A percentile compares a stretch with the other conserved stretches of the same genome.
phyloP scores from a whole-genome alignment of 371 early-diverging fungal genomes.

The Smittium mucronatum region DNA sequence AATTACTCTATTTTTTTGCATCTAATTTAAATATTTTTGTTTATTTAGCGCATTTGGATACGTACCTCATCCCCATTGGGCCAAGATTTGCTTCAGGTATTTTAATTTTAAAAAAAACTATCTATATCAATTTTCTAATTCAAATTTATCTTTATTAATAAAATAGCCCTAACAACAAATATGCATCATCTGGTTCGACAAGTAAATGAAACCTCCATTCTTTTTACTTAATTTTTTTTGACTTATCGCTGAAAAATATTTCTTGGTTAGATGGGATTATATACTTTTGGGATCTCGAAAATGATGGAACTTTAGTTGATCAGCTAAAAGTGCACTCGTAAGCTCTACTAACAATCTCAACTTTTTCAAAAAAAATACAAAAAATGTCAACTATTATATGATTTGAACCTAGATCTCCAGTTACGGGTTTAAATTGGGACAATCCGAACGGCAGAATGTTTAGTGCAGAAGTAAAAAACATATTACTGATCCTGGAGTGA shows the following conservation, averaged over 20 bases:
- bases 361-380: constrained; percentile 40
- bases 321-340: constrained; percentile 34
- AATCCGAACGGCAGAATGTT: background rate
- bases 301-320: constrained; percentile 36
- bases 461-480: constrained; percentile 1
- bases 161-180: background rate
- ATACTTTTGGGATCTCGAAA: constrained; percentile 57
- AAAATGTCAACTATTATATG: constrained; percentile 25
- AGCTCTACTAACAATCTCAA: constrained; percentile 22
- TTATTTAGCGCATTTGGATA: background rate
- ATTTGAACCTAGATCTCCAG: background rate
- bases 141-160: background rate
- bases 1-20: background rate
- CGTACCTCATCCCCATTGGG: constrained; percentile 1
- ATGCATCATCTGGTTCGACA: constrained; percentile 6
- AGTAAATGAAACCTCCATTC: background rate
- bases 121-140: background rate
- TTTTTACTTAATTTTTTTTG: background rate
- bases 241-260: constrained; percentile 3
- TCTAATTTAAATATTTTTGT: background rate
- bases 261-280: constrained; percentile 50
- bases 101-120: background rate
- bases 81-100: background rate
- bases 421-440: background rate
- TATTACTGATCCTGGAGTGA: background rate